A percentile compares a stretch with the other conserved stretches of the same genome.
These are phyloP conservation scores for Domatiomyces catenatus DNA, from an alignment of 2,329 filamentous ascomycete species.

Conservation along the genomic window DNA sequence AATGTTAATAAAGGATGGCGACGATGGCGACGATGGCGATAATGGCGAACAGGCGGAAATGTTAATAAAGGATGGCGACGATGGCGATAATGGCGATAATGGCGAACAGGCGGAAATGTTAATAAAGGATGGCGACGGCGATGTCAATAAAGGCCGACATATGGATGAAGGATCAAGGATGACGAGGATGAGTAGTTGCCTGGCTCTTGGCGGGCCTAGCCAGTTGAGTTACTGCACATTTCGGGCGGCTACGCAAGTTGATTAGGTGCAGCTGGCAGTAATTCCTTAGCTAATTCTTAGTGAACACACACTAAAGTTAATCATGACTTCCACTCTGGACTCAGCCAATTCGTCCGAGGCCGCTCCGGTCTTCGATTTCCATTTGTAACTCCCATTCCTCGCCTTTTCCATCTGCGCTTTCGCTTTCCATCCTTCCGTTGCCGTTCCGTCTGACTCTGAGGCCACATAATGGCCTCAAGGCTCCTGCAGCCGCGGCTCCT, in stretches of 20 bases:
- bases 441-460: neutral
- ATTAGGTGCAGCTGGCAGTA: no score
- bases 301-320: neutral
- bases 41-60: no score
- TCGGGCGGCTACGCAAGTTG: neutral
- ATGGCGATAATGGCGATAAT: neutral
- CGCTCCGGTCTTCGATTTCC: neutral
- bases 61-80: neutral
- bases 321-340: neutral
- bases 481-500: slow-evolving; percentile 15
- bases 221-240: neutral
- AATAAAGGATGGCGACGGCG: no score
- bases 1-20: no score
- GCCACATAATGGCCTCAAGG: slow-evolving; percentile 13
- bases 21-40: no score
- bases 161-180: neutral
- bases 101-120: no score
- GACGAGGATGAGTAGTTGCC: neutral
- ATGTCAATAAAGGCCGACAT: neutral
- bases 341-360: neutral
- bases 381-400: neutral
- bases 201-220: neutral
- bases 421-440: neutral
- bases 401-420: neutral
- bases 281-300: no score